These are phyloP conservation scores for Starmerella vitae DNA, from an alignment of 805 yeast genomes.

Conservation along the genomic window DNA sequence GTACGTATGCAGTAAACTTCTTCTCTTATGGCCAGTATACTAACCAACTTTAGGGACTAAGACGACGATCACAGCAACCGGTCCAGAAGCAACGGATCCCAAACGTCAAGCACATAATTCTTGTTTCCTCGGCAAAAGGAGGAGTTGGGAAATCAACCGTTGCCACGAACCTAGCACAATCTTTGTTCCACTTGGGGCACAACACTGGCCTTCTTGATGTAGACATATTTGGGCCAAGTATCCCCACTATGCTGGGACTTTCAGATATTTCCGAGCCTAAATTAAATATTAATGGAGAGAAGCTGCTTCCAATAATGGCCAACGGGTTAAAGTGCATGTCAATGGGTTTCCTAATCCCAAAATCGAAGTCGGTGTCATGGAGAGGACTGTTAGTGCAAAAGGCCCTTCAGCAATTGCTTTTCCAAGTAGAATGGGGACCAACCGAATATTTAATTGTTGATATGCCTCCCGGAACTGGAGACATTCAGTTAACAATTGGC, in stretches of 20 bases:
- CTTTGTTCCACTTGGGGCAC: conserved; percentile 40
- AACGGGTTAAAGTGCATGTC: conserved; percentile 78
- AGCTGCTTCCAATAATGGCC: conserved; percentile 51
- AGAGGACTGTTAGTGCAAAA: conserved; percentile 78
- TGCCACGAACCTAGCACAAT: conserved; percentile 49
- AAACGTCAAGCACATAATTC: conserved; percentile 46
- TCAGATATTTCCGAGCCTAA: conserved; percentile 48
- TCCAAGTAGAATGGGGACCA: conserved; percentile 62
- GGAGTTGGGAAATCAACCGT: conserved; percentile 77
- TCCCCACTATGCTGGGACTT: conserved; percentile 59
- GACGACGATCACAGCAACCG: conserved; percentile 22
- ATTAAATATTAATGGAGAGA: conserved; percentile 34
- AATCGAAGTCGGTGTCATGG: conserved; percentile 64
- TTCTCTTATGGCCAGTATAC: conserved; percentile 5
- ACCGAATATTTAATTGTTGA: conserved; percentile 58
- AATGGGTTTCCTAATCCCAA: conserved; percentile 66
- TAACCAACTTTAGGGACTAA: conserved; percentile 31
- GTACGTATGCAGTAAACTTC: conserved; percentile 29
- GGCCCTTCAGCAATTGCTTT: conserved; percentile 69
- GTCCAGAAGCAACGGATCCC: conserved; percentile 34
- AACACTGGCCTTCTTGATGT: conserved; percentile 62
- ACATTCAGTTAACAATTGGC: conserved; percentile 68
- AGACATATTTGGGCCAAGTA: conserved; percentile 74
- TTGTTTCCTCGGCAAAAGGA: conserved; percentile 67
- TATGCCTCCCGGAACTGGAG: conserved; percentile 90